Evolutionary conservation across 169 alveolate genomes (phyloP).

Genomic region (Plasmodium vinckei): DNA sequence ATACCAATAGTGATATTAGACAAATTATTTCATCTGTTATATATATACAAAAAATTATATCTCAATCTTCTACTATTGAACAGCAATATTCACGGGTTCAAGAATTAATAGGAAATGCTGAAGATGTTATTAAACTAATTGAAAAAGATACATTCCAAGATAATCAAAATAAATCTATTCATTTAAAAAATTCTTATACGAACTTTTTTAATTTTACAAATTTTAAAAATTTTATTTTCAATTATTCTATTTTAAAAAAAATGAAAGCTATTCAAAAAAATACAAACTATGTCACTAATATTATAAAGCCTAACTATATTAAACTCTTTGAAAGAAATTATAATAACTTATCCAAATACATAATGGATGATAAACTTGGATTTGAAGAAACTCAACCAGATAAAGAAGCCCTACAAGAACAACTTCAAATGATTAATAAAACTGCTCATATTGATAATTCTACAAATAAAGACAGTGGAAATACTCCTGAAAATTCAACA

Average conservation of each 20-base stretch:
- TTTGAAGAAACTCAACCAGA: neutral
- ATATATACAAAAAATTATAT: constrained; percentile 57
- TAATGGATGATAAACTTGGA: constrained; percentile 1
- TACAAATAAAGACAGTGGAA: neutral
- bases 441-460: neutral
- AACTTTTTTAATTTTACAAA: constrained; percentile 20
- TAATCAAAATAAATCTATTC: constrained; percentile 6
- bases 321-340: constrained; percentile 65
- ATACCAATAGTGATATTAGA: constrained; percentile 21
- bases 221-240: constrained; percentile 46
- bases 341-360: constrained; percentile 20
- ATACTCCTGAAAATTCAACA: neutral
- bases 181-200: neutral
- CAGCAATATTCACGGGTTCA: constrained; percentile 73
- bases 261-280: constrained; percentile 51
- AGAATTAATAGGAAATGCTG: constrained; percentile 73
- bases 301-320: constrained; percentile 63
- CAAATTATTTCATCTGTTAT: constrained; percentile 52
- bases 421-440: no score
- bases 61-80: constrained; percentile 66
- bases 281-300: constrained; percentile 40
- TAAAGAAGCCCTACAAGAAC: neutral
- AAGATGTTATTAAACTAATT: constrained; percentile 39
- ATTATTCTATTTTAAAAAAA: constrained; percentile 42
- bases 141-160: constrained; percentile 31